Conservation (phyloP, 2,329 filamentous ascomycete genomes). For the Periglandula ipomoeae region DNA sequence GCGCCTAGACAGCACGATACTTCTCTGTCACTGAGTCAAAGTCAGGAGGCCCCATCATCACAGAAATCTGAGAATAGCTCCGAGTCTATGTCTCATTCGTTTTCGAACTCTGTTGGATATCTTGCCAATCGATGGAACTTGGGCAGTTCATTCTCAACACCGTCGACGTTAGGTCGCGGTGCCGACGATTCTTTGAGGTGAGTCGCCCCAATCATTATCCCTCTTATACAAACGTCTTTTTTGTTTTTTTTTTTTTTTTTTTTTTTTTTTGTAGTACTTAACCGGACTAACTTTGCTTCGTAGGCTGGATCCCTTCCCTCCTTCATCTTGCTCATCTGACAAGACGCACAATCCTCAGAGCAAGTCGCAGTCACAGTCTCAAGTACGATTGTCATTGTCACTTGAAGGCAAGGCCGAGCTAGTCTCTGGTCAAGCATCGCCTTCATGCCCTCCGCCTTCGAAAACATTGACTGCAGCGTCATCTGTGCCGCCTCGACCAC, state of each 20-base stretch:
- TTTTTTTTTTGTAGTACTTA: background rate
- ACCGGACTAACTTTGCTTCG: background rate
- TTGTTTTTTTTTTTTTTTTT: background rate
- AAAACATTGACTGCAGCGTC: conserved; percentile 38
- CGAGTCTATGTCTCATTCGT: conserved; percentile 27
- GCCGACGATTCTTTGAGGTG: conserved; percentile 39
- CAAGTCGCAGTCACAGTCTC: conserved; percentile 34
- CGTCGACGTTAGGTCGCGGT: conserved; percentile 29
- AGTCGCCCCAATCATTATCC: background rate
- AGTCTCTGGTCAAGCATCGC: conserved; percentile 59
- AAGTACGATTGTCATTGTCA: conserved; percentile 71
- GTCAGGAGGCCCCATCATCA: conserved; percentile 17
- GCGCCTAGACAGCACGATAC: conserved; percentile 14
- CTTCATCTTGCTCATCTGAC: conserved; percentile 32
- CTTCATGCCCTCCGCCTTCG: conserved; percentile 43
- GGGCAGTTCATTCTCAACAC: conserved; percentile 41
- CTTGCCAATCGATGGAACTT: conserved; percentile 49
- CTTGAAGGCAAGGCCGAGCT: conserved; percentile 88
- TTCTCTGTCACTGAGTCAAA: conserved; percentile 15
- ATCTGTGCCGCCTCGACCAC: conserved; percentile 36
- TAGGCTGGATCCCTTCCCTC: conserved; percentile 35
- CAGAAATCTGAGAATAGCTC: conserved; percentile 19
- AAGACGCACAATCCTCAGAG: conserved; percentile 26
- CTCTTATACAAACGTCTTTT: too few relatives aligned
- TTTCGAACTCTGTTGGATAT: conserved; percentile 39